Conservation (phyloP, 2,329 filamentous ascomycete species). For the Pseudogymnoascus sp. region DNA sequence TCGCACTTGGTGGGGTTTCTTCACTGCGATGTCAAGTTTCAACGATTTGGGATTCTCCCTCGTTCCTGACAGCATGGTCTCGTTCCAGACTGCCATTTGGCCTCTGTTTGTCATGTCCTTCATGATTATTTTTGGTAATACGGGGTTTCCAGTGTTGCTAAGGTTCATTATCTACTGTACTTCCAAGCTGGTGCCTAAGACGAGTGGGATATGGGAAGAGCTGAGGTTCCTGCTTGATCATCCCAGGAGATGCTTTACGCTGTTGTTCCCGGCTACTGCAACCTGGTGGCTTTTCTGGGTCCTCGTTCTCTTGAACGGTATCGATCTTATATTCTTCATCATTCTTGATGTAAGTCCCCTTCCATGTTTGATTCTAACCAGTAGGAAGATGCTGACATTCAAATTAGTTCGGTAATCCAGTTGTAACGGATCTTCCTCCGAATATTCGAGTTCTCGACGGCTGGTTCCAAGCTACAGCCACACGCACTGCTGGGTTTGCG, state of each 20-base stretch:
- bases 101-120: slow-evolving; percentile 72
- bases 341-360: slow-evolving; percentile 66
- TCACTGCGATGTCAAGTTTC: slow-evolving; percentile 79
- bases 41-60: slow-evolving; percentile 93
- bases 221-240: slow-evolving; percentile 83
- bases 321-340: slow-evolving; percentile 84
- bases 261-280: slow-evolving; percentile 79
- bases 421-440: slow-evolving; percentile 58
- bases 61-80: slow-evolving; percentile 88
- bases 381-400: not conserved
- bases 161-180: slow-evolving; percentile 83
- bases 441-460: slow-evolving; percentile 75
- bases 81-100: slow-evolving; percentile 70
- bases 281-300: slow-evolving; percentile 94
- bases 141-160: slow-evolving; percentile 89
- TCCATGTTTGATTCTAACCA: not conserved
- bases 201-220: slow-evolving; percentile 73
- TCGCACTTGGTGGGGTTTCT: slow-evolving; percentile 85
- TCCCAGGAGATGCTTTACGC: slow-evolving; percentile 84
- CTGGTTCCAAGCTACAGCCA: slow-evolving; percentile 82
- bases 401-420: slow-evolving; percentile 36
- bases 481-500: slow-evolving; percentile 82
- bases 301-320: slow-evolving; percentile 65
- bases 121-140: slow-evolving; percentile 90
- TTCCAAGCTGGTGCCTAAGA: slow-evolving; percentile 56